Base-by-base conservation (phyloP, 768 basidiomycete genomes). In the Phylloporus scabripes region DNA sequence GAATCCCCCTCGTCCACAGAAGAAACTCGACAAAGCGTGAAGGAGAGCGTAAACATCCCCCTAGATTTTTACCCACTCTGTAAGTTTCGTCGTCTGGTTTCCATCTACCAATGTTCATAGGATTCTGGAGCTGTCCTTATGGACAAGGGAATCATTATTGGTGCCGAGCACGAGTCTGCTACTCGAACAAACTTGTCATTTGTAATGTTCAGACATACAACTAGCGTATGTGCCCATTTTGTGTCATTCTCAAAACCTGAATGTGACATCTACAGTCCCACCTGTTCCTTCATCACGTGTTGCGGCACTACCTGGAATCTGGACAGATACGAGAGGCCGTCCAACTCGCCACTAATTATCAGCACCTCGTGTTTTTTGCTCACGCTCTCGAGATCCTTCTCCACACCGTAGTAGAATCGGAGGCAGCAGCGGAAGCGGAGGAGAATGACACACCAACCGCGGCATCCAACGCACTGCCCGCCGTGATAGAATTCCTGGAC, bases 121-220 rank as follows among this genome's bases (percentile, higher is more conserved):
- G 15, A 20, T 34, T 24, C 42, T 40, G 29, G 58, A 98, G 95
- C 95, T 49, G 92, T 93, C 7, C 77, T 99, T 21, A 98, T 98
- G 93, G 94, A 97, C 67, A 99, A 97, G 63, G 95, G 94, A 1
- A 96, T 99, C 56, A 92, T 99, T 55, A 93, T 97, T 57, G 95
- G 95, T 7, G 90, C 87, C 23, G 94, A 97, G 56, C 82, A 93
- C 49, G 95, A 99, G 65, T 79, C 81, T 3, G 84, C 82, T 3
- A 75, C 84, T 14, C 78, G 89, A 46, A 70, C 76, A 21, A 87
- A 84, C 49, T 71, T 97, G 8, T 81, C 92, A 2, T 96, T 96
- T 63, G 84, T 87, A 12, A 85, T 94, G 72, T 97, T 95, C 70
- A 79, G 92, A 44, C 87, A 95, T 67, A 79, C 87, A 17, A 96